Conservation (phyloP, 1,284 basidiomycete species). For the Irpex lacteus region DNA sequence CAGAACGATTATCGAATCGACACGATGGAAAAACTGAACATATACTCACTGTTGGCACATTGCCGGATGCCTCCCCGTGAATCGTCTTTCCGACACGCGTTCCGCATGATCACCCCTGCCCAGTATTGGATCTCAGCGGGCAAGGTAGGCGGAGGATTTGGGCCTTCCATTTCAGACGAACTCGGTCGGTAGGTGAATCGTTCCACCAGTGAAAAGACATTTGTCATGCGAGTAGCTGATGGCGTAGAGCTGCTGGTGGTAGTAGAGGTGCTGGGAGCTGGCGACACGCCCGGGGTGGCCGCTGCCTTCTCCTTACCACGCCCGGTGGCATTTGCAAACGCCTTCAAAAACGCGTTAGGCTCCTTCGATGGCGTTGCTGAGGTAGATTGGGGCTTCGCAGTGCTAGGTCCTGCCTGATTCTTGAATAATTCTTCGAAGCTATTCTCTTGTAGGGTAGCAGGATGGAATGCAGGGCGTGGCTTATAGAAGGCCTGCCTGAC, state of each 20-base stretch:
- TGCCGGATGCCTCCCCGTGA: constrained; percentile 90
- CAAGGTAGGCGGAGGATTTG: constrained; percentile 68
- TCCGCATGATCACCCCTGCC: constrained; percentile 99
- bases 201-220: constrained; percentile 96
- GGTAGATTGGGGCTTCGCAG: constrained; percentile 11
- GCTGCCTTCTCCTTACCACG: constrained; percentile 31
- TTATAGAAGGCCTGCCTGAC: constrained; percentile 97
- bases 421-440: background rate
- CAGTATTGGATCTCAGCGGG: constrained; percentile 97
- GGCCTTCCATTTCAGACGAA: constrained; percentile 71
- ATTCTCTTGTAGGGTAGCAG: constrained; percentile 38
- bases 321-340: constrained; percentile 29
- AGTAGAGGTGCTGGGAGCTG: constrained; percentile 18
- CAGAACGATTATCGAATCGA: background rate
- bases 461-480: constrained; percentile 71
- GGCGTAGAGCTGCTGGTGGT: constrained; percentile 22
- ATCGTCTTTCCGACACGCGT: constrained; percentile 98
- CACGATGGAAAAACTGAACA: constrained; percentile 10
- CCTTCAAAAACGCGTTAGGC: constrained; percentile 29
- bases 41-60: constrained; percentile 87
- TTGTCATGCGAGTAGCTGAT: constrained; percentile 57
- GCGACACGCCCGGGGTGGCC: constrained; percentile 16
- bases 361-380: constrained; percentile 23
- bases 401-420: constrained; percentile 15
- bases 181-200: constrained; percentile 93